phyloP scores from a whole-genome alignment of 495 filamentous ascomycete species.

The Aspergillus nanangensis region DNA sequence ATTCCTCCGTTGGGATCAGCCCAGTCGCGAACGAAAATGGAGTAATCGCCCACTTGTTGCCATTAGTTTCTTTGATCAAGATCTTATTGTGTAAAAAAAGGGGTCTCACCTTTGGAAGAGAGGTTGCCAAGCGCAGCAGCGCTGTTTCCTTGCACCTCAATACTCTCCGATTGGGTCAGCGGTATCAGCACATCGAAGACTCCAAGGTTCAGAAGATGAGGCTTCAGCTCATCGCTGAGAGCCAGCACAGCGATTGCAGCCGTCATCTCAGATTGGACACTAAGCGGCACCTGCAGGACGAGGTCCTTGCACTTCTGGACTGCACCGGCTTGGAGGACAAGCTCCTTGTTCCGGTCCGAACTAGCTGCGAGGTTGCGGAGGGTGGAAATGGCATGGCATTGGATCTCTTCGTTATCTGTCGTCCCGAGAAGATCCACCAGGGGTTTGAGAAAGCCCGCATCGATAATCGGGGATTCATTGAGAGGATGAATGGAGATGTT shows the following conservation, averaged over 20 bases:
- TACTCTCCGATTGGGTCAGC: conserved; percentile 88
- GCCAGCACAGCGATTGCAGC: conserved; percentile 97
- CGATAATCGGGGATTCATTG: conserved; percentile 99
- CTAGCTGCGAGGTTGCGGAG: conserved; percentile 93
- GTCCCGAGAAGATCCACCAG: conserved; percentile 90
- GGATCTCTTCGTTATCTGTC: conserved; percentile 97
- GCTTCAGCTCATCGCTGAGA: conserved; percentile 91
- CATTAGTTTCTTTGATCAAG: conserved; percentile 13
- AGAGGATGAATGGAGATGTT: conserved; percentile 99
- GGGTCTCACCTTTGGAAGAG: conserved; percentile 73
- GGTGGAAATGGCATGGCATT: conserved; percentile 97
- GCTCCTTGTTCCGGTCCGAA: conserved; percentile 93
- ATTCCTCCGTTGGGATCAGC: conserved; percentile 88
- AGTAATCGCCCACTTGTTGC: conserved; percentile 82
- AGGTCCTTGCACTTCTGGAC: conserved; percentile 98
- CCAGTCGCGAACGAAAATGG: conserved; percentile 93
- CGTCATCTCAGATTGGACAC: conserved; percentile 98
- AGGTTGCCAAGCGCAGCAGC: conserved; percentile 93
- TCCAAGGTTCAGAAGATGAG: conserved; percentile 83
- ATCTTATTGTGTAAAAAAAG: background rate
- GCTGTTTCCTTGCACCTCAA: conserved; percentile 98
- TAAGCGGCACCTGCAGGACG: conserved; percentile 87
- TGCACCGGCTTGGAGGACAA: conserved; percentile 92
- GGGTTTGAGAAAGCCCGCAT: conserved; percentile 91
- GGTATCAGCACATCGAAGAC: conserved; percentile 97